Base-by-base conservation (phyloP, 2,329 filamentous ascomycete species). In the Decorospora gaudefroyi region DNA sequence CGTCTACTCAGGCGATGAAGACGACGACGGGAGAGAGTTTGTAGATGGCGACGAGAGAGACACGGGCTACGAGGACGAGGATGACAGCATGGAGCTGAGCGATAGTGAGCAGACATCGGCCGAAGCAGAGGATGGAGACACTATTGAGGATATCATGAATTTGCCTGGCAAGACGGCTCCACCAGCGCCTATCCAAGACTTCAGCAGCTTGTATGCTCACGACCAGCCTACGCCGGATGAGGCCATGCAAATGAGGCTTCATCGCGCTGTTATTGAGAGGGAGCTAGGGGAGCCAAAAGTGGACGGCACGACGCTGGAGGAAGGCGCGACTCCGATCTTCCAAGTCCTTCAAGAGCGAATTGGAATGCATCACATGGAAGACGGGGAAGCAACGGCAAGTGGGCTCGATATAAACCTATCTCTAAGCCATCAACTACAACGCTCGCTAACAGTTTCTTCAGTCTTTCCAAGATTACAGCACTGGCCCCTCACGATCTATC, bases 71-170 rank as follows among this genome's bases (percentile, higher is more conserved):
- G 46, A 49, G 29, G 57, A 57, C 9, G 49, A 56, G n/a, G 41
- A 56, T 16, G 46, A 47, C 9, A 55, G 49, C 21, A 55, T 56
- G 55, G 49, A 55, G 23, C 10, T 51, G 15, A 57, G 47, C 19
- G 48, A 59, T 15, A 41, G 11, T 4, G 40, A 35, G 4, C 26
- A 16, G 3, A 30, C 18, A 15, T 10, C 4, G 29, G 18, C 15
- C 2, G 13, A 16, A 13, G 4, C 27, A 3, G 4, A n/a, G 4
- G 25, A 37, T 9, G 38, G 32, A 3, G 32, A 49, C 3, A 46
- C 39, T 1, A 33, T 51, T 13, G 48, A 49, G 18, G 44, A 51
- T n/a, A 16, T 45, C 12, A 47, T 53, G 43, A 51, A 48, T 5
- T 8, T 42, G 5, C 34, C 50, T 1, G 34, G 33, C 1, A 32